Base-by-base conservation (phyloP, 305 asterid species). In the Stenogyne calaminthoides region DNA sequence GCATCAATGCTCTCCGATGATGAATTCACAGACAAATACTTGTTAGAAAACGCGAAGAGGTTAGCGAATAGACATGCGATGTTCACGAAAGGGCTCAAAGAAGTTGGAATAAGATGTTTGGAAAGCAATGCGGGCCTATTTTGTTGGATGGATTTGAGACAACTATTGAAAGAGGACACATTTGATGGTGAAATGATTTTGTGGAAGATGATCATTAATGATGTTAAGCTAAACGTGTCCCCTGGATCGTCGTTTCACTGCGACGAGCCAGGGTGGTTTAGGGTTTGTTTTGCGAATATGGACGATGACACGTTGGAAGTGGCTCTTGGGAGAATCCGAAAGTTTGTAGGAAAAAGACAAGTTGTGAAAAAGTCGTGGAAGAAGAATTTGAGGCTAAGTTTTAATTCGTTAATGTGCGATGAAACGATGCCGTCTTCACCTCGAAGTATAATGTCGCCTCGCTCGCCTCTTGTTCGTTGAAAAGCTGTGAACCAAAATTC, bases 101-200 rank as follows among this genome's bases (percentile, higher is more conserved):
- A 81, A 62, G 79, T 79, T 0, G 92, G 87, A 7, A 85, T 92
- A n/a, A 71, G 51, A 7, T 90, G 96, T 57, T 75, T 92, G 74
- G 59, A 77, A 9, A 80, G 96, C 80, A 90, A 90, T 51, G 97
- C 91, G 0, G 98, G 98, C 4, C 74, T 90, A 0, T 92, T 77
- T 25, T 86, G 89, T 34, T 92, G 98, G 96, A 88, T 92, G 98
- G 96, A 92, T 63, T 73, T 92, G 64, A 78, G 94, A 19, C 72
- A 39, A 0, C 36, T 90, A 8, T 51, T 90, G 4, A 67, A 78
- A 61, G 87, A 81, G 59, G 18, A 81, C 0, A 76, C 90, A 2
- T 81, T 86, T 11, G 90, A 87, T 7, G 79, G 88, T 3, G 97
- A 92, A 61, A 75, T 80, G 84, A 46, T 1, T 6, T 61, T 88